Base-by-base conservation (phyloP, 2,329 filamentous ascomycete species). In the Pezicula rhizophila region DNA sequence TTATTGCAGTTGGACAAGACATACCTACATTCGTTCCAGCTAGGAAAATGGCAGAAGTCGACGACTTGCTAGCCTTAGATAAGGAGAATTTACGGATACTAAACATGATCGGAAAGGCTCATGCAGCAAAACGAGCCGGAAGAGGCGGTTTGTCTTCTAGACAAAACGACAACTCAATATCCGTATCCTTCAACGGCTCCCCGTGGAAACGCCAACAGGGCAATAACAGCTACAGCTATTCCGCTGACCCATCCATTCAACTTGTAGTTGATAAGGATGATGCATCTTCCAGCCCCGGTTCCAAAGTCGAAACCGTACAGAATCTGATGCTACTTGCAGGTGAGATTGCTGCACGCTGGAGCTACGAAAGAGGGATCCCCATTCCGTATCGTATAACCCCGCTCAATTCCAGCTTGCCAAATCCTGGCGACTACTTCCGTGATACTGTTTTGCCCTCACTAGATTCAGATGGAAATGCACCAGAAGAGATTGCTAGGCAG, bases 271-370 rank as follows among this genome's bases (percentile, higher is more conserved):
- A 40, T 8, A 26, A 47, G 12, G 45, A 50, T 17, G n/a, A 42
- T 35, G 15, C 26, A 42, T 17, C n/a, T 18, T 20, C 28, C 15
- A 55, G 57, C 8, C 17, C 4, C 17, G 38, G 23, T 8, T 11
- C 38, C 8, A 64, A 61, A 20, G 66, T 63, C 17, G 61, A 67
- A 18, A 58, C 77, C 14, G 74, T 80, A 35, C 66, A 68, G 49
- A 69, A 71, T 48, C 57, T 72, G 20, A 87, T 86, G 83, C 70
- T 78, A 34, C 69, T 84, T 4, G 82, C 80, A 11, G 80, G 79
- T 47, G 74, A 84, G 57, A 68, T 83, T 23, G 80, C 78, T 34
- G 82, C 80, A 17, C 69, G 68, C 26, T 87, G 80, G 79, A 84
- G 80, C 58, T 60, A 70, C 42, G 71, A 74, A 18, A 76, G 81